Percentiles rank a stretch among this genome's conserved stretches.
Conservation (phyloP, 1,284 basidiomycete genomes). For the Cryptococcus sp. region DNA sequence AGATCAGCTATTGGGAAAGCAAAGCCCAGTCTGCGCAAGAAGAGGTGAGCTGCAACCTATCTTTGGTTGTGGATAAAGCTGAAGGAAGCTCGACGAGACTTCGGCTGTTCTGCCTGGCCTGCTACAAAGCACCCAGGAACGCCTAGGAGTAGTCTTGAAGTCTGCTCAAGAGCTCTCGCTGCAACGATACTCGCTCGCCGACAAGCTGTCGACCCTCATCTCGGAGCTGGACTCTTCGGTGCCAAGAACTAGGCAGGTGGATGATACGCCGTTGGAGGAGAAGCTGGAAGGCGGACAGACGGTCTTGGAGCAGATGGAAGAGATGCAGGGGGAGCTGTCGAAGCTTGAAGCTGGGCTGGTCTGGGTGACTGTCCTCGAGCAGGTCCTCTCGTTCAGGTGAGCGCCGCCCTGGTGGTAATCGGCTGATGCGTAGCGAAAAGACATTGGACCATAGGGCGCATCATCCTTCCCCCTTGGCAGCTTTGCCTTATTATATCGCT, state of each 20-base stretch:
- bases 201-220: slow-evolving; percentile 34
- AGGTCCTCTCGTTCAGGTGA: slow-evolving; percentile 66
- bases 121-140: slow-evolving; percentile 22
- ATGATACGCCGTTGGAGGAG: too few species aligned
- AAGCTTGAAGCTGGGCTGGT: slow-evolving; percentile 67
- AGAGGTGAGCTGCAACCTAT: slow-evolving; percentile 18
- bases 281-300: slow-evolving; percentile 9
- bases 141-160: slow-evolving; percentile 46
- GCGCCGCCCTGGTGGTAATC: neutral
- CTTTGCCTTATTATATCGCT: slow-evolving; percentile 56
- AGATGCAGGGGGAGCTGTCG: slow-evolving; percentile 64
- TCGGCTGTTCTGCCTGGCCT: slow-evolving; percentile 25
- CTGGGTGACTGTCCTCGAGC: slow-evolving; percentile 69
- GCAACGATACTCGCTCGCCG: slow-evolving; percentile 57
- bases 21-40: slow-evolving; percentile 14
- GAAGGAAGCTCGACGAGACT: slow-evolving; percentile 21
- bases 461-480: slow-evolving; percentile 46
- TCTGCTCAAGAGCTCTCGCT: slow-evolving; percentile 67
- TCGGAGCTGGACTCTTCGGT: slow-evolving; percentile 19
- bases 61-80: neutral
- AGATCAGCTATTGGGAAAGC: slow-evolving; percentile 34
- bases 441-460: slow-evolving; percentile 37
- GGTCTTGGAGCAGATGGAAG: slow-evolving; percentile 59
- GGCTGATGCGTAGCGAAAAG: slow-evolving; percentile 30
- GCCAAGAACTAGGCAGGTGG: too few species aligned